Percentiles rank a stretch among this genome's conserved stretches.
Evolutionary conservation across 2,329 filamentous ascomycete genomes (phyloP).

Genomic region (Dactylellina drechsleri): DNA sequence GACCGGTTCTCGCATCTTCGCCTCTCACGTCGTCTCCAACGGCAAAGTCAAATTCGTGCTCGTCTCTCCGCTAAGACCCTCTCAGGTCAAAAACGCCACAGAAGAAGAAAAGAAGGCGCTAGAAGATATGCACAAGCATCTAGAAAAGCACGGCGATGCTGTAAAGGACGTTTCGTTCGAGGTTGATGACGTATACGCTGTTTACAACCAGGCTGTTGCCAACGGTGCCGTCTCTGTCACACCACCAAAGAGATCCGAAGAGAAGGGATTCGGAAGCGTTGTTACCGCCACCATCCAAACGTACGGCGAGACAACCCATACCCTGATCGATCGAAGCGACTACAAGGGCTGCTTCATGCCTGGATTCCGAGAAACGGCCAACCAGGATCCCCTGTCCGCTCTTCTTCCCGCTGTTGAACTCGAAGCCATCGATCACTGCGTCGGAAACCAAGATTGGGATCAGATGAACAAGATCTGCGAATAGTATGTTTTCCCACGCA

Average conservation of each 20-base stretch:
- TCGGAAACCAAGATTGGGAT: conserved; percentile 96
- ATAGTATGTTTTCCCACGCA: conserved; percentile 63
- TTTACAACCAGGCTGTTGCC: conserved; percentile 78
- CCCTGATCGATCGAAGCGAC: conserved; percentile 76
- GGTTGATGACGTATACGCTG: conserved; percentile 84
- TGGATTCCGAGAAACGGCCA: conserved; percentile 73
- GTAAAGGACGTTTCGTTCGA: conserved; percentile 97
- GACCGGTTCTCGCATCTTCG: conserved; percentile 81
- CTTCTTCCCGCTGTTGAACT: conserved; percentile 63
- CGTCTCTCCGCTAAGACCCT: conserved; percentile 78
- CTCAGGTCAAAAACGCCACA: conserved; percentile 40
- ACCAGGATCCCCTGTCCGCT: conserved; percentile 64
- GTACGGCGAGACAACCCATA: conserved; percentile 95
- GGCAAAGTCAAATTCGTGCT: conserved; percentile 82
- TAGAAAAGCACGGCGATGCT: conserved; percentile 88
- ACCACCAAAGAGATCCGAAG: conserved; percentile 67
- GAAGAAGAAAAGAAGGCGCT: conserved; percentile 73
- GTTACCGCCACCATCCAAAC: conserved; percentile 83
- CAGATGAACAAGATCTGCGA: conserved; percentile 77
- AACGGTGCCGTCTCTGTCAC: conserved; percentile 72
- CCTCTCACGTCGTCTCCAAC: conserved; percentile 85
- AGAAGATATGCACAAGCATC: conserved; percentile 80
- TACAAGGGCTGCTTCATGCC: conserved; percentile 84
- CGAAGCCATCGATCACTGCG: conserved; percentile 89
- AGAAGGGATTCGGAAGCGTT: conserved; percentile 63